A percentile compares a stretch with the other conserved stretches of the same genome.
Evolutionary conservation across 2,329 filamentous ascomycete genomes (phyloP).

Genomic region (Epichloe gansuensis): DNA sequence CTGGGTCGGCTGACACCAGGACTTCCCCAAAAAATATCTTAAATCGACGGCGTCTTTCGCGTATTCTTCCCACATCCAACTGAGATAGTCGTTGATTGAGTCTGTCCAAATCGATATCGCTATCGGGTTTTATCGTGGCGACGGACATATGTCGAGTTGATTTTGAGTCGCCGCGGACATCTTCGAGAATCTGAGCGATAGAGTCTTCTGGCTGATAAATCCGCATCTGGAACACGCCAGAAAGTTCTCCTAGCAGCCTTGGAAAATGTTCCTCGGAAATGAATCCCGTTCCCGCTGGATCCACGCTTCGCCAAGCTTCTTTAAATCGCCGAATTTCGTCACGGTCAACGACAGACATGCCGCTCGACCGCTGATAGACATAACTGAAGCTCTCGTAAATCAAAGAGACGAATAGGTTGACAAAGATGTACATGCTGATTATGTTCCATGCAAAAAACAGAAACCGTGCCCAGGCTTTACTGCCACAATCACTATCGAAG

Average conservation of each 20-base stretch:
- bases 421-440: conserved; percentile 99
- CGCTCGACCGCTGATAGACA: conserved; percentile 91
- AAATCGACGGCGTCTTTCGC: conserved; percentile 62
- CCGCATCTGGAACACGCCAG: conserved; percentile 92
- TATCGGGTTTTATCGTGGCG: conserved; percentile 34
- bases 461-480: conserved; percentile 71
- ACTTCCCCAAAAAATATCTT: conserved; percentile 97
- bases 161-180: conserved; percentile 51
- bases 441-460: conserved; percentile 98
- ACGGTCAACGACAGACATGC: conserved; percentile 77
- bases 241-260: conserved; percentile 77
- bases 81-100: conserved; percentile 59
- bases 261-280: conserved; percentile 87
- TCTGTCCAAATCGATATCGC: conserved; percentile 58
- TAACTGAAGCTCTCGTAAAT: conserved; percentile 99
- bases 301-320: conserved; percentile 92
- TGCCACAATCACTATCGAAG: conserved; percentile 86
- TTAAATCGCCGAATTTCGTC: conserved; percentile 96
- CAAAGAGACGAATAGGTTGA: conserved; percentile 93
- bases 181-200: conserved; percentile 73
- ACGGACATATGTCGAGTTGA: conserved; percentile 42
- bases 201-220: conserved; percentile 89
- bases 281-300: conserved; percentile 81
- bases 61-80: conserved; percentile 65
- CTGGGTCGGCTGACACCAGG: conserved; percentile 80